A percentile compares a stretch with the other conserved stretches of the same genome.
Evolutionary conservation across 805 yeast genomes (phyloP).

Genomic region (Suhomyces prunicola): DNA sequence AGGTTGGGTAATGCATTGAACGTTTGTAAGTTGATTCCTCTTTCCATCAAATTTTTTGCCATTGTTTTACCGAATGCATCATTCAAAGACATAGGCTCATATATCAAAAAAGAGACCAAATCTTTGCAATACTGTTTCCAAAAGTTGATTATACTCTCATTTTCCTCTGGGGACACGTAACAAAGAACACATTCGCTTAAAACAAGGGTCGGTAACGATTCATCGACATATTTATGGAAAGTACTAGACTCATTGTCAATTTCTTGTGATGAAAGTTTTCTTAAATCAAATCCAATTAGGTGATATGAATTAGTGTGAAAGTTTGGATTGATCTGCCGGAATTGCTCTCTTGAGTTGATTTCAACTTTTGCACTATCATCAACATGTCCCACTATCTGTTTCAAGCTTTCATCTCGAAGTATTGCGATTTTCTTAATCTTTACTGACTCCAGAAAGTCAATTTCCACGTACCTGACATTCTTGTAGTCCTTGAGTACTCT

Average conservation of each 20-base stretch:
- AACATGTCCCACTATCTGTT: constrained; percentile 16
- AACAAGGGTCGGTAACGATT: constrained; percentile 52
- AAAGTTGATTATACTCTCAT: constrained; percentile 42
- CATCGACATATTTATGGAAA: constrained; percentile 24
- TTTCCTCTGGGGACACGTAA: constrained; percentile 53
- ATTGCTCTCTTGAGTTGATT: constrained; percentile 19
- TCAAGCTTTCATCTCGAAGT: constrained; percentile 24
- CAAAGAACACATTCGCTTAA: constrained; percentile 78
- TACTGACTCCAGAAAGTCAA: constrained; percentile 60
- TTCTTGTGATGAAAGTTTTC: constrained; percentile 24
- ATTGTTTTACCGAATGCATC: constrained; percentile 68
- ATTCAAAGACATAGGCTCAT: constrained; percentile 67
- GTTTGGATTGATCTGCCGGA: constrained; percentile 21
- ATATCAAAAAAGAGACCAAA: constrained; percentile 41
- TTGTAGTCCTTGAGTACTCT: constrained; percentile 33
- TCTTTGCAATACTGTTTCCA: constrained; percentile 29
- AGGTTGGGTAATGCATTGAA: constrained; percentile 51
- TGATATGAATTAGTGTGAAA: constrained; percentile 45
- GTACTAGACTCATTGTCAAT: background rate
- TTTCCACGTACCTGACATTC: constrained; percentile 49
- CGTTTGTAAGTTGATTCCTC: constrained; percentile 64
- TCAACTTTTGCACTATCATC: constrained; percentile 4
- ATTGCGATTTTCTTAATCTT: constrained; percentile 52
- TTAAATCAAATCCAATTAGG: constrained; percentile 53
- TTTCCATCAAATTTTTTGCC: constrained; percentile 53